phyloP scores from a whole-genome alignment of 2,329 filamentous ascomycete species.

The Paracamarosporium sp. region DNA sequence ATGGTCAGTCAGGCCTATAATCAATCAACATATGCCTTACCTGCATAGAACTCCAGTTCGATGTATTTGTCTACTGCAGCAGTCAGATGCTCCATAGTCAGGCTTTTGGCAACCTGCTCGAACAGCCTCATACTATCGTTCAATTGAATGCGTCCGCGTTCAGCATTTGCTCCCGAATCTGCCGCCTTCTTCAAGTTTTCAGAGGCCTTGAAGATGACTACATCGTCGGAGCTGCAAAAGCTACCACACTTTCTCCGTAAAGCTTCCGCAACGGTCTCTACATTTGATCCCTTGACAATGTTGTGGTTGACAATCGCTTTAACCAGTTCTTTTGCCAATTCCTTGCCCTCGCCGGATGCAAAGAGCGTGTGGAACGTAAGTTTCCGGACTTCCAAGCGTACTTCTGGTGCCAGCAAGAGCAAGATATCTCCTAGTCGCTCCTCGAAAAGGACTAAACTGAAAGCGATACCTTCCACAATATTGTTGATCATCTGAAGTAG shows the following conservation, averaged over 20 bases:
- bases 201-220: slow-evolving; percentile 97
- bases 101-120: slow-evolving; percentile 82
- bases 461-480: slow-evolving; percentile 95
- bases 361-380: slow-evolving; percentile 92
- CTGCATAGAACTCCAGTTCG: slow-evolving; percentile 85
- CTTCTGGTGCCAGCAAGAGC: slow-evolving; percentile 70
- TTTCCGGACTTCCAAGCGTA: slow-evolving; percentile 72
- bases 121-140: slow-evolving; percentile 91
- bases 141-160: slow-evolving; percentile 77
- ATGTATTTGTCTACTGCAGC: slow-evolving; percentile 81
- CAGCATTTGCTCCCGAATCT: slow-evolving; percentile 77
- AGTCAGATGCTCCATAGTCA: slow-evolving; percentile 81
- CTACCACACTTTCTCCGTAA: slow-evolving; percentile 89
- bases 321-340: slow-evolving; percentile 90
- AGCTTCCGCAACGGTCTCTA: slow-evolving; percentile 97
- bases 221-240: slow-evolving; percentile 97
- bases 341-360: slow-evolving; percentile 77
- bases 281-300: slow-evolving; percentile 94
- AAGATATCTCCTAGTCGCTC: slow-evolving; percentile 91
- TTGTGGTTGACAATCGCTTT: slow-evolving; percentile 98
- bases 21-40: slow-evolving; percentile 20
- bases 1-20: background rate
- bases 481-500: slow-evolving; percentile 84
- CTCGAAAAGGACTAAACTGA: slow-evolving; percentile 92
- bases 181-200: slow-evolving; percentile 89